Conservation (phyloP, 306 rosid species). For the Mimosa pudica region DNA sequence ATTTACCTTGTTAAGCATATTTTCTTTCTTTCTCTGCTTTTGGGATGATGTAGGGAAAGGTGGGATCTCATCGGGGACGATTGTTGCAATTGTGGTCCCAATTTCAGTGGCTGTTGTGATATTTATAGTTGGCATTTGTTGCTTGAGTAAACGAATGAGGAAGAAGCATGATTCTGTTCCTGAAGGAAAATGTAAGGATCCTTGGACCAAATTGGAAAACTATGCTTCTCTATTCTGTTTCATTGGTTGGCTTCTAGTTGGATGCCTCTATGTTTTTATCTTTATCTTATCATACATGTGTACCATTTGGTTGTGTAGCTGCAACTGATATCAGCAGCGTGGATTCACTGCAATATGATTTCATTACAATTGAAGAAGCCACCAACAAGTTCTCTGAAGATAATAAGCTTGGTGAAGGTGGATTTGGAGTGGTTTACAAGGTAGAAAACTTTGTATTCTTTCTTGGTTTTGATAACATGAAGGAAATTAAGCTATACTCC, state of each 20-base stretch:
- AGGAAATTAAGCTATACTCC: not conserved
- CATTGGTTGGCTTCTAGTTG: not conserved
- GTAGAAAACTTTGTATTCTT: slow-evolving; percentile 23
- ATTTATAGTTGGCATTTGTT: slow-evolving; percentile 30
- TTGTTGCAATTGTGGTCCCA: slow-evolving; percentile 45
- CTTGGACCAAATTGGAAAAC: not conserved
- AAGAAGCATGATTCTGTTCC: slow-evolving; percentile 20
- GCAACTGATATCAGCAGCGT: not conserved
- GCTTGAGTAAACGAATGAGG: slow-evolving; percentile 25
- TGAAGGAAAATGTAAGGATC: slow-evolving; percentile 35
- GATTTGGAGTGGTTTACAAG: slow-evolving; percentile 61
- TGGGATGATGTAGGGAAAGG: slow-evolving; percentile 34
- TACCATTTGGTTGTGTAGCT: slow-evolving; percentile 26
- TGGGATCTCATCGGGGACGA: slow-evolving; percentile 29
- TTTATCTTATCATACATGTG: not conserved
- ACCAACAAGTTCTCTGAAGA: slow-evolving; percentile 50
- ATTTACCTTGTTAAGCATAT: not conserved
- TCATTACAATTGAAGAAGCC: slow-evolving; percentile 43
- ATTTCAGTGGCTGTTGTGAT: slow-evolving; percentile 21
- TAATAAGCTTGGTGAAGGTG: slow-evolving; percentile 59
- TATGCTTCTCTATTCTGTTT: not conserved
- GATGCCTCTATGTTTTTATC: not conserved
- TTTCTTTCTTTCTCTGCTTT: not conserved
- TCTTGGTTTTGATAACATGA: not conserved
- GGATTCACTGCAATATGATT: slow-evolving; percentile 53